Percentiles rank a stretch among this genome's conserved stretches.
These are phyloP conservation scores for Linaria vulgaris DNA, from an alignment of 257 asterid species.

Conservation along the genomic window DNA sequence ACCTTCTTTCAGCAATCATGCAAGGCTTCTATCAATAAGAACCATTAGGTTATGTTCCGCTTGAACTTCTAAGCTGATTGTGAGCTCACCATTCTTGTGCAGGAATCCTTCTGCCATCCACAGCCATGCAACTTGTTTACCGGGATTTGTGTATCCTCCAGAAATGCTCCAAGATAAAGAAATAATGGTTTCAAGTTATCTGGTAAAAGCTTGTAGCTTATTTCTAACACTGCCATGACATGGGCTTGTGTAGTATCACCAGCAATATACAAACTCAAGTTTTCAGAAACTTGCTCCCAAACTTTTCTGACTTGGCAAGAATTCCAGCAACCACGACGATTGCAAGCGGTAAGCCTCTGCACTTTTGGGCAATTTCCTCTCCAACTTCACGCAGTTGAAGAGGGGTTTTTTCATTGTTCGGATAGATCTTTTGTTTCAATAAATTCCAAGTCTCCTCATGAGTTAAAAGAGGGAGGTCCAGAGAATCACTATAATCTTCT, in stretches of 20 bases:
- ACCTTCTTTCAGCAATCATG: neutral
- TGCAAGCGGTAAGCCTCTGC: no score
- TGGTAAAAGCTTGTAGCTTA: no score
- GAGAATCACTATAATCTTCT: neutral
- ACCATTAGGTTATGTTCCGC: neutral
- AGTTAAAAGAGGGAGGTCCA: neutral
- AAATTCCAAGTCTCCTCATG: neutral
- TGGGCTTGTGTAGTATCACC: no score
- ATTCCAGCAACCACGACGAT: no score
- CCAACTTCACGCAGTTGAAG: no score
- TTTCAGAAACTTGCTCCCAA: neutral
- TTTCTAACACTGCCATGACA: no score
- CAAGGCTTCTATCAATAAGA: no score
- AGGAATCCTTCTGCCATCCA: neutral
- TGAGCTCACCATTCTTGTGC: neutral
- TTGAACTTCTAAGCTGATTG: neutral
- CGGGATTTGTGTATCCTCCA: neutral
- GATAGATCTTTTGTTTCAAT: neutral
- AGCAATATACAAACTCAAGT: no score
- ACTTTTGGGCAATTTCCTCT: no score
- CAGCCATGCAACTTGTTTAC: neutral
- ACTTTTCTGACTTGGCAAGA: no score
- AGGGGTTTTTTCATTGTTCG: neutral
- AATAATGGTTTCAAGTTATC: neutral
- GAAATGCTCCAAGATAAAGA: neutral